phyloP scores from a whole-genome alignment of 306 rosid species.

The Urtica urens region DNA sequence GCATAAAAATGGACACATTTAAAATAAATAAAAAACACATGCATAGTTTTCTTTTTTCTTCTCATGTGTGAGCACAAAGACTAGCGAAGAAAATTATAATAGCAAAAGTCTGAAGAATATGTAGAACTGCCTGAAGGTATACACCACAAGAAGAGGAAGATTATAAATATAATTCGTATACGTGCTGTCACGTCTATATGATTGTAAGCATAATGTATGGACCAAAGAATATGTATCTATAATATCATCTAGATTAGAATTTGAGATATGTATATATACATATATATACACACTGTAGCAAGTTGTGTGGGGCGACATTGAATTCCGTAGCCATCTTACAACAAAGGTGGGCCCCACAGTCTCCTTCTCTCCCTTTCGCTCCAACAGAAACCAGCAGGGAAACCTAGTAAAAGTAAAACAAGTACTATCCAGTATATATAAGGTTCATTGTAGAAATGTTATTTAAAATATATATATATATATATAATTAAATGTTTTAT shows the following conservation, averaged over 20 bases:
- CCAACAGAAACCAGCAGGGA: conserved; percentile 17
- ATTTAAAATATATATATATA: not conserved
- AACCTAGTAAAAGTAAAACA: no score
- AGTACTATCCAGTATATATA: no score
- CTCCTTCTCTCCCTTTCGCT: conserved; percentile 25
- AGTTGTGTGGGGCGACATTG: conserved; percentile 36
- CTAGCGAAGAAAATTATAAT: not conserved
- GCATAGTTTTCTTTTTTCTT: not conserved
- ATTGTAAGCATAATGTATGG: not conserved
- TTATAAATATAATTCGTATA: not conserved
- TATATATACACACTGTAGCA: conserved; percentile 6
- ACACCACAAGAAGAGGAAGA: not conserved
- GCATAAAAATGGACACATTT: no score
- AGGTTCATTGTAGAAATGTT: conserved; percentile 4
- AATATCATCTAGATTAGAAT: not conserved
- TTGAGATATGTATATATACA: not conserved
- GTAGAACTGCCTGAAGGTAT: not conserved
- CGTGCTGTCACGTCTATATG: not conserved
- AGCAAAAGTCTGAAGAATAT: not conserved
- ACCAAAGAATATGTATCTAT: not conserved
- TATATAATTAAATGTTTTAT: not conserved
- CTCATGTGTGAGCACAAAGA: not conserved
- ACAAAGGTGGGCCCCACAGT: conserved; percentile 33
- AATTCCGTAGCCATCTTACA: conserved; percentile 34
- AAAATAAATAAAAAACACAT: no score